Base-by-base conservation (phyloP, 805 yeast species). In the Nakazawaea pomicola region DNA sequence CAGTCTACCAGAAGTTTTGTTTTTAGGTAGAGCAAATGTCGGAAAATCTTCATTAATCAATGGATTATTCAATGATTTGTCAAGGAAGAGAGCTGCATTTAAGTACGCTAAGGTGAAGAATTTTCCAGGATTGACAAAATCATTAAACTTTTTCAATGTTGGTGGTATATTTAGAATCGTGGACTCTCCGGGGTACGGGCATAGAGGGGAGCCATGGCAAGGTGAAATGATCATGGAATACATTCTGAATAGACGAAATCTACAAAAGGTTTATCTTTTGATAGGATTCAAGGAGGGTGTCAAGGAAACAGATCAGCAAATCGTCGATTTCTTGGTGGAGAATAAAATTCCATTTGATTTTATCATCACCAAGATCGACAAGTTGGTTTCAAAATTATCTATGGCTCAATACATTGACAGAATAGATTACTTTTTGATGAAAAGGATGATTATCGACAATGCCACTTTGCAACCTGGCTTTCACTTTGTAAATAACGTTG, bases 121-220 rank as follows among this genome's bases (percentile, higher is more conserved):
- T 17, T 41, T 47, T 10, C 65, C 68, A 1, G 68, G 68, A 1
- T 74, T 61, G 47, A 76, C 82, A 3, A 71, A 72, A 38, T 72
- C 91, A 4, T 61, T 89, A 53, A 85, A 84, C 54, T 79, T 86
- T 48, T 89, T 72, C 61, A 83, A 78, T 44, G 60, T 84, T 10
- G 83, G 83, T 3, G 74, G 75, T 36, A 64, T 70, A 41, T 64
- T 90, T 33, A 65, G 87, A 46, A 52, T 90, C 3, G 75, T 88
- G 2, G 98, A 90, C 55, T 74, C 88, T 18, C 98, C 98, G 1
- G 98, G 98, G 0, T 90, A 90, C 57, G 98, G 98, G 2, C 70
- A 62, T 29, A 76, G 71, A 46, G 89, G 95, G 14, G 71, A 70
- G 12, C 54, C 52, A 7, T 61, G 67, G 49, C 96, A 90, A 55